These are phyloP conservation scores for Glaciozyma martinii DNA, from an alignment of 768 basidiomycete genomes.

Conservation along the genomic window DNA sequence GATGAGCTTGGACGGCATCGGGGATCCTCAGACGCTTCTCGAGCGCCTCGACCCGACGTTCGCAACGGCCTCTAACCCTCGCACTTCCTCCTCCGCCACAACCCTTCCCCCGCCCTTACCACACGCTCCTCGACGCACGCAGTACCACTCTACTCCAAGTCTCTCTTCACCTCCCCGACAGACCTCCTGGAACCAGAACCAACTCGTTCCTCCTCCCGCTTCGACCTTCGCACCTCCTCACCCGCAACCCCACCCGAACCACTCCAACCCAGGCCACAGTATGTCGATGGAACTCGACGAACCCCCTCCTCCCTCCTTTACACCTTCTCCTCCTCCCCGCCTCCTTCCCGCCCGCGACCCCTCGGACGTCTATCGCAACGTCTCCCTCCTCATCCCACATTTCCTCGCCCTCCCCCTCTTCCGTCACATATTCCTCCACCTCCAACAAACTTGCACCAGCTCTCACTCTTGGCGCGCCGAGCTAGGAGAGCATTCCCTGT, in stretches of 20 bases:
- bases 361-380: constrained; percentile 18
- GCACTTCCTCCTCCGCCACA: background rate
- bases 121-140: background rate
- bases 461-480: constrained; percentile 3
- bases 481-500: constrained; percentile 15
- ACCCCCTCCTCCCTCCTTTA: background rate
- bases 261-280: too few species aligned
- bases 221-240: background rate
- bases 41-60: background rate
- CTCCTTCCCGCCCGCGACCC: background rate
- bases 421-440: background rate
- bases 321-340: too few species aligned
- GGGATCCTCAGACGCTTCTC: background rate
- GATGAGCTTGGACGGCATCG: background rate
- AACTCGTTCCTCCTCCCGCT: background rate
- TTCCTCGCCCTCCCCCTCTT: constrained; percentile 22
- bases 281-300: constrained; percentile 12
- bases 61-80: background rate
- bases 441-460: background rate
- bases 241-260: too few species aligned
- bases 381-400: constrained; percentile 6
- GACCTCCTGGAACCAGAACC: too few species aligned
- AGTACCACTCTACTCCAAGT: background rate
- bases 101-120: background rate
- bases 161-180: too few species aligned